phyloP scores from a whole-genome alignment of 495 filamentous ascomycete species.

The Ramalina peruviana region DNA sequence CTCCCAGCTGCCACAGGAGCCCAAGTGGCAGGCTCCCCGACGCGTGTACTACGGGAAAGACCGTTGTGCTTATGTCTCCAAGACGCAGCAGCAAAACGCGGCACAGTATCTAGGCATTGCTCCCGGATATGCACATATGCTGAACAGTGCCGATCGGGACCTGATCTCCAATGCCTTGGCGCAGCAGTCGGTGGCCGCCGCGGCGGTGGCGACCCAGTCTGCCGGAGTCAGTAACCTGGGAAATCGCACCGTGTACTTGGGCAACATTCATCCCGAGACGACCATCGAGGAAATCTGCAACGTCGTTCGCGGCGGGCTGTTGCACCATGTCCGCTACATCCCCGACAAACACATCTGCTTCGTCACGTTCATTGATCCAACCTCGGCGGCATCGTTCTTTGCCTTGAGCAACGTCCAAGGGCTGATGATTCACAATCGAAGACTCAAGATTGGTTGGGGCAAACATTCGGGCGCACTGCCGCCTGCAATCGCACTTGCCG shows the following conservation, averaged over 20 bases:
- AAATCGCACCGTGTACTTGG: constrained; percentile 93
- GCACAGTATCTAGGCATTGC: constrained; percentile 96
- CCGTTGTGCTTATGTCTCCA: constrained; percentile 94
- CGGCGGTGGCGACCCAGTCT: constrained; percentile 89
- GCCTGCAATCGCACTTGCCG: constrained; percentile 88
- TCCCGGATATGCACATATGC: constrained; percentile 90
- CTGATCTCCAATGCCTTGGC: constrained; percentile 90
- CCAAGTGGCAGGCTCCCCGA: constrained; percentile 89
- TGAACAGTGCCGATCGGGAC: constrained; percentile 90
- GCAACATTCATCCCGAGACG: constrained; percentile 97
- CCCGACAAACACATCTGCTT: constrained; percentile 99
- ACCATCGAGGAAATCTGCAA: constrained; percentile 99
- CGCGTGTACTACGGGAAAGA: constrained; percentile 98
- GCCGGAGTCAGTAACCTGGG: constrained; percentile 95
- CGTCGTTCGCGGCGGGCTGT: constrained; percentile 78
- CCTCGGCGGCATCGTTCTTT: constrained; percentile 94
- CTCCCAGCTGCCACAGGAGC: constrained; percentile 84
- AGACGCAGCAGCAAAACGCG: constrained; percentile 98
- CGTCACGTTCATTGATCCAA: constrained; percentile 98
- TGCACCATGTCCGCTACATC: constrained; percentile 98
- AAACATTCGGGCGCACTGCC: constrained; percentile 97
- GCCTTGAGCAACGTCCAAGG: constrained; percentile 94
- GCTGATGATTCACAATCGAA: constrained; percentile 96
- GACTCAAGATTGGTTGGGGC: constrained; percentile 97
- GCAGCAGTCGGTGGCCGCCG: constrained; percentile 93